Evolutionary conservation across 2,329 filamentous ascomycete species (phyloP), one percentile per base, ranked within the genome.

Genomic region (Botrytis galanthina): DNA sequence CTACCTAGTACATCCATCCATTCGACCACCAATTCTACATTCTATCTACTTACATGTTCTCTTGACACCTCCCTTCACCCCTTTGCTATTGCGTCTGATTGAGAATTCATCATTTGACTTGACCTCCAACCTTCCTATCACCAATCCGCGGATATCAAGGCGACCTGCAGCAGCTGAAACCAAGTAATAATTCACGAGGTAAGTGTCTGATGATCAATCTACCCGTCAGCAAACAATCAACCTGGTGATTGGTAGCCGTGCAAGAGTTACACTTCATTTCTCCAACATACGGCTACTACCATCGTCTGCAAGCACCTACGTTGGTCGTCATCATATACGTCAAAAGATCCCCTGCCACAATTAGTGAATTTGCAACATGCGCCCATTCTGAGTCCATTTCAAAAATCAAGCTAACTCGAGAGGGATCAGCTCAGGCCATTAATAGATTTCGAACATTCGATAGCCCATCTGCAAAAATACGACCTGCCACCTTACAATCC

Each of bases 151-250:
- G 68, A 48, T 61, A 59, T n/a, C 51, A 42, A 71, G 69, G 59
- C 39, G n/a, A 51, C 59, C 69, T 64, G 59, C 69, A 71, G 42
- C 69, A 71, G 54, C 69, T 54, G 69, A 63, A 71, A 63, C 44
- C 4, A 63, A 32, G 59, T 29, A 42, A 51, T 37, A 18, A 35
- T 68, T 20, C 70, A 72, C 70, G 70, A 69, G 71, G 71, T 72
- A 32, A 68, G 71, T 48, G 71, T 72, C 71, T 72, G 71, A 60
- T 72, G 71, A 72, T 72, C 71, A 69, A 60, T 72, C 70, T 57
- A 60, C 16, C 70, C 62, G 48, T 72, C 37, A 72, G 70, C 70
- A 72, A 72, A 68, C 62, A 68, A 35, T 32, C 60, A 10, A 22
- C 32, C 32, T 48, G 62, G 48, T 72, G 62, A 72, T 68, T 72